Conservation (phyloP, 139 green algal genomes). For the Axilococcus clingmanii region DNA sequence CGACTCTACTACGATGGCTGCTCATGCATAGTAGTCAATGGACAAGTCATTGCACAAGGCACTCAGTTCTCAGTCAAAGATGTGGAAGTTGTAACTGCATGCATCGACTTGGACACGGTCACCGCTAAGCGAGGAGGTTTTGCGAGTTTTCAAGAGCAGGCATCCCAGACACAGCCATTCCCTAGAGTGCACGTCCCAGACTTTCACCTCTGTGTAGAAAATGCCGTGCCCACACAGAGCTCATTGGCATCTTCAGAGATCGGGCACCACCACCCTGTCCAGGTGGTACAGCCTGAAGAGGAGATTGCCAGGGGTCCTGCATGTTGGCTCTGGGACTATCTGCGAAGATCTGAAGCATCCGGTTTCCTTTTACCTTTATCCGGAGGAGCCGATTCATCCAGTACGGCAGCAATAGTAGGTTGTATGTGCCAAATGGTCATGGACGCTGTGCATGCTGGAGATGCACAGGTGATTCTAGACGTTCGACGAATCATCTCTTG, state of each 20-base stretch:
- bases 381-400: conserved; percentile 71
- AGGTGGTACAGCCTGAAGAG: conserved; percentile 58
- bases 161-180: conserved; percentile 23
- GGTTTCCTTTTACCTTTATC: conserved; percentile 91
- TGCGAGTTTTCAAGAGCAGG: conserved; percentile 71
- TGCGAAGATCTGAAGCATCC: conserved; percentile 54
- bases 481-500: conserved; percentile 37
- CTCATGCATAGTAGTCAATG: conserved; percentile 81
- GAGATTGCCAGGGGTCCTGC: conserved; percentile 92
- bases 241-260: conserved; percentile 13
- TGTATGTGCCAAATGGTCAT: conserved; percentile 89
- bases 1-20: conserved; percentile 93
- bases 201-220: conserved; percentile 28
- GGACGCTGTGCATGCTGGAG: conserved; percentile 35
- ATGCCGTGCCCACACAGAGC: not conserved
- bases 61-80: conserved; percentile 62
- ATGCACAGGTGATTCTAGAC: conserved; percentile 58
- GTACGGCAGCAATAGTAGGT: conserved; percentile 84
- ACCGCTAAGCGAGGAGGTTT: conserved; percentile 45
- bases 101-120: conserved; percentile 88
- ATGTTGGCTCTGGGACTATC: conserved; percentile 98
- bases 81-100: conserved; percentile 78
- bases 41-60: conserved; percentile 70
- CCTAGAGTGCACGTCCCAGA: conserved; percentile 30
- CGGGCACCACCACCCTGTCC: conserved; percentile 1